Conservation (phyloP, 179 eudicot genomes). For the Pouteria campechiana region DNA sequence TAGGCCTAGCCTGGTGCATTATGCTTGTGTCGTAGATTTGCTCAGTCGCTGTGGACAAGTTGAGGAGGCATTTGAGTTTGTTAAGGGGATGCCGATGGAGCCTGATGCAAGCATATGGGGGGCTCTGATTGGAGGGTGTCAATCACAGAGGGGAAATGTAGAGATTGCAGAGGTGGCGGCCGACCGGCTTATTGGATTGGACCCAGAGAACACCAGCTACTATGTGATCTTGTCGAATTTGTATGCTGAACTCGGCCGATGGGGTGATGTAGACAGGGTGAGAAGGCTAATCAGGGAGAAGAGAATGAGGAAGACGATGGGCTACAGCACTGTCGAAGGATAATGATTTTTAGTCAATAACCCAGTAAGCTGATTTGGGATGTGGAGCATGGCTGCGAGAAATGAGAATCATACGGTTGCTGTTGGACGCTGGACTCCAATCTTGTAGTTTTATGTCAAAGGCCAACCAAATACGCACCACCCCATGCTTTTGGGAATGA, state of each 20-base stretch:
- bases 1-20: conserved; percentile 44
- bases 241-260: conserved; percentile 57
- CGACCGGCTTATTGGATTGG: conserved; percentile 32
- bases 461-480: no score
- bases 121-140: conserved; percentile 67
- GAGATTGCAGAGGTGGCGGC: conserved; percentile 40
- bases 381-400: no score
- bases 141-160: conserved; percentile 20
- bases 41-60: conserved; percentile 65
- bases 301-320: conserved; percentile 55
- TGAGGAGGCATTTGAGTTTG: conserved; percentile 57
- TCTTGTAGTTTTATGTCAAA: no score
- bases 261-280: conserved; percentile 47
- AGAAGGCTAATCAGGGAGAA: conserved; percentile 58
- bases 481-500: no score
- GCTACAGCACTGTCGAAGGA: no score
- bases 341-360: no score
- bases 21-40: conserved; percentile 75
- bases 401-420: no score
- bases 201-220: conserved; percentile 41
- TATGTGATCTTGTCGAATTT: conserved; percentile 43
- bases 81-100: conserved; percentile 45
- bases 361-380: no score
- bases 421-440: no score
- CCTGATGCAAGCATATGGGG: conserved; percentile 77